Conservation (phyloP, 768 basidiomycete species). For the Calocybe indica region DNA sequence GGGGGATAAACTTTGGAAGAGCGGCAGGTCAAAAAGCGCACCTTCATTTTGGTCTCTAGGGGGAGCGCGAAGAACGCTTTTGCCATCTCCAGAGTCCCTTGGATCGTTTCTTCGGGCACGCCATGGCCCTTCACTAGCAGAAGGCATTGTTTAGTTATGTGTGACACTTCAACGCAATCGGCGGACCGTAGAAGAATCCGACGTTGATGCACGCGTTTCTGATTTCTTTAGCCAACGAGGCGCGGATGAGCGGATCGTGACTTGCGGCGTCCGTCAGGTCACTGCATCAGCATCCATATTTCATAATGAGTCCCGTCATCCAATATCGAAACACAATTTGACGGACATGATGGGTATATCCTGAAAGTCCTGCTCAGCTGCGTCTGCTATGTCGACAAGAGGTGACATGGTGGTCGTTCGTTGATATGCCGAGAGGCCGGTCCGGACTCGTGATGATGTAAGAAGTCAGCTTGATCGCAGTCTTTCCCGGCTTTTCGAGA, state of each 20-base stretch:
- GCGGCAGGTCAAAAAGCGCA: slow-evolving; percentile 13
- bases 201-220: slow-evolving; percentile 75
- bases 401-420: slow-evolving; percentile 10
- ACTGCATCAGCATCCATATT: slow-evolving; percentile 17
- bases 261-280: slow-evolving; percentile 37
- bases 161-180: slow-evolving; percentile 1
- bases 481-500: background rate
- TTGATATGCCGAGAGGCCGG: background rate
- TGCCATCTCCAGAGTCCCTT: slow-evolving; percentile 37
- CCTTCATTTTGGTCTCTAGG: slow-evolving; percentile 60
- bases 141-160: background rate
- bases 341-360: slow-evolving; percentile 34
- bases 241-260: slow-evolving; percentile 30
- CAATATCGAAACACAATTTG: background rate
- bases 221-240: slow-evolving; percentile 48
- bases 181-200: slow-evolving; percentile 77
- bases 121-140: slow-evolving; percentile 71
- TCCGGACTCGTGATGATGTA: background rate
- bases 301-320: too few relatives aligned
- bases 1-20: background rate
- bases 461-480: background rate
- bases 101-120: slow-evolving; percentile 48
- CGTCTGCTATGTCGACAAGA: slow-evolving; percentile 15
- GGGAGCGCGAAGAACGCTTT: slow-evolving; percentile 66
- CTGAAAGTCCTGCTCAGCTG: slow-evolving; percentile 20